phyloP scores from a whole-genome alignment of 1,139 yeast species.

The Kodamaea sp. region DNA sequence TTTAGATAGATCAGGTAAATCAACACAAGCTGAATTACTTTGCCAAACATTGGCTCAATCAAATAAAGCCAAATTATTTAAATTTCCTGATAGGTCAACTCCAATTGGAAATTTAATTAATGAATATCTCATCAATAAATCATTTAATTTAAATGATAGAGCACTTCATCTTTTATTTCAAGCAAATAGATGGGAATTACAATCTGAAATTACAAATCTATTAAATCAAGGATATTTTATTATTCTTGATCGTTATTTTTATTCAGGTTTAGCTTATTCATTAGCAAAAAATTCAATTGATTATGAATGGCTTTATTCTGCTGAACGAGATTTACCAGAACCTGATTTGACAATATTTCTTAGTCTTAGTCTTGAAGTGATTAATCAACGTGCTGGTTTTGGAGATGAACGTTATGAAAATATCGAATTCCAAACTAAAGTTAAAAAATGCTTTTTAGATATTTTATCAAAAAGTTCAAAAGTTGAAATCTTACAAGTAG shows the following conservation, averaged over 20 bases:
- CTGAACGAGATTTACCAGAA: conserved; percentile 80
- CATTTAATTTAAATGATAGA: conserved; percentile 58
- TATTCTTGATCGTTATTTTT: conserved; percentile 81
- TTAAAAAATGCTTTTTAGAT: conserved; percentile 53
- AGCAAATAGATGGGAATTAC: conserved; percentile 92
- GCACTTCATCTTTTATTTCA: conserved; percentile 84
- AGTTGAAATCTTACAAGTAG: conserved; percentile 56
- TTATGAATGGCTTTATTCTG: conserved; percentile 70
- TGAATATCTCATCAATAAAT: conserved; percentile 56
- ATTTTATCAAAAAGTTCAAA: conserved; percentile 28
- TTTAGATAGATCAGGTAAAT: conserved; percentile 89
- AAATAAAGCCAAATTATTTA: conserved; percentile 44
- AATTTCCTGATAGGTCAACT: conserved; percentile 87
- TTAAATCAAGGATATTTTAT: conserved; percentile 56
- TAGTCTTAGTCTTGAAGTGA: conserved; percentile 53
- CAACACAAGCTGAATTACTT: conserved; percentile 71
- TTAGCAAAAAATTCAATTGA: conserved; percentile 65
- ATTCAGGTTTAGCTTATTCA: conserved; percentile 91
- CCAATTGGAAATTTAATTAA: conserved; percentile 76
- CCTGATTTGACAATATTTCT: conserved; percentile 85
- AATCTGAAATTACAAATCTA: conserved; percentile 40
- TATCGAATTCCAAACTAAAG: conserved; percentile 65
- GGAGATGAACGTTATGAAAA: conserved; percentile 92
- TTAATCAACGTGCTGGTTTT: conserved; percentile 65
- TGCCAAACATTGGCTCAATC: conserved; percentile 29